Evolutionary conservation across 208 protist genomes (phyloP), one percentile per base, ranked within the genome.

Genomic region (Tritrichomonas foetus): DNA sequence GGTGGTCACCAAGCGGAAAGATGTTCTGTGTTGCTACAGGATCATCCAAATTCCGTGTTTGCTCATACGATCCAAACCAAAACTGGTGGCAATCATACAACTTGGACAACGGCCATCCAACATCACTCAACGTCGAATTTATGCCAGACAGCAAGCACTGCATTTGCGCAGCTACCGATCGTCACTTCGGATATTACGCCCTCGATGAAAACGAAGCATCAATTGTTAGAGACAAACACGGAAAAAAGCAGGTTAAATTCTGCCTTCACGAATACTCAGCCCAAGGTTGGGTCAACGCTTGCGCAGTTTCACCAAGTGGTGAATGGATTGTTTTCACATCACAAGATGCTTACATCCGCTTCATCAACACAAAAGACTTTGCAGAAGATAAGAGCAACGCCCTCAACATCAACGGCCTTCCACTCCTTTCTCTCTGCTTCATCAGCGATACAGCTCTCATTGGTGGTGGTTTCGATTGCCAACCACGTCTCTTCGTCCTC

Each of bases 81-180:
- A 97, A 98, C 74, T 98, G 97, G 97, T 98, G 97, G 97, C 97
- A 98, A 64, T 96, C 94, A 41, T 97, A 97, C 95, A 96, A 94
- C 50, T 95, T 97, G 50, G 94, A 96, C 72, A 94, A 96, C 36
- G 96, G 97, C 94, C 69, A 94, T 49, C 97, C 96, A 0, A 98
- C 97, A 25, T 95, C 98, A 33, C 93, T 96, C 14, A 95, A 94
- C 47, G 78, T 98, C 27, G 95, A 94, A n/a, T 98, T 97, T 97
- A 96, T 98, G 95, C 97, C 97, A 78, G 97, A 96, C 94, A 96
- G n/a, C 30, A n/a, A 57, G 11, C 78, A 89, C 36, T 39, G 53
- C 47, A 89, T 89, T 57, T 30, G 44, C 47, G 33, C 78, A 55
- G 9, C 47, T 27, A 89, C 78, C 33, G 78, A 89, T 89, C 78